Evolutionary conservation across 2,329 filamentous ascomycete species (phyloP).

Genomic region (Mycocentrospora acerina): DNA sequence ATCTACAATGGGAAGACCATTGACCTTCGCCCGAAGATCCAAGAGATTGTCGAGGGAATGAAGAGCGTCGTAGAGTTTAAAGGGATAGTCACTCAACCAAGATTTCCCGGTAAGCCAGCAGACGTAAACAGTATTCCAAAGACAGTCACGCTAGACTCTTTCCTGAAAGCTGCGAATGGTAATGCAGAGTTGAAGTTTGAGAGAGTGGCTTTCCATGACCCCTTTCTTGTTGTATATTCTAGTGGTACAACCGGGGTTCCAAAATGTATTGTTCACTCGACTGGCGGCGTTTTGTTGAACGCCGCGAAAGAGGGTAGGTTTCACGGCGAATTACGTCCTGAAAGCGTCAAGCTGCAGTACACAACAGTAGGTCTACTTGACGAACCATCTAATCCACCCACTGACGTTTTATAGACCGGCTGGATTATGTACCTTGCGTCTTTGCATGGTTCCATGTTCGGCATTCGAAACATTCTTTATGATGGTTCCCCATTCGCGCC

Average conservation of each 20-base stretch:
- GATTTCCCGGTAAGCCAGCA: constrained; percentile 60
- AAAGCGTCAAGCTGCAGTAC: constrained; percentile 57
- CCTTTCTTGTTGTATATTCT: constrained; percentile 75
- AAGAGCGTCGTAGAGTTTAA: constrained; percentile 60
- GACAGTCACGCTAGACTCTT: constrained; percentile 47
- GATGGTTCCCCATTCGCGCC: constrained; percentile 81
- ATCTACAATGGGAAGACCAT: constrained; percentile 77
- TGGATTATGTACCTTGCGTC: constrained; percentile 86
- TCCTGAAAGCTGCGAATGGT: constrained; percentile 43
- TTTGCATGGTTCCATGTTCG: constrained; percentile 60
- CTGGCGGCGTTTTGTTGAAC: constrained; percentile 65
- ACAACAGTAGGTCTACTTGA: constrained; percentile 47
- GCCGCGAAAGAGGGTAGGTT: constrained; percentile 61
- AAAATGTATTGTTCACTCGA: constrained; percentile 82
- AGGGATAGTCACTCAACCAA: constrained; percentile 64
- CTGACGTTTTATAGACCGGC: constrained; percentile 26
- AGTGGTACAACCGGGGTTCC: constrained; percentile 81
- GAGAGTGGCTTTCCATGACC: constrained; percentile 69
- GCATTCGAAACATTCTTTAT: constrained; percentile 69
- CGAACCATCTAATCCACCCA: not conserved
- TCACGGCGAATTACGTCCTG: constrained; percentile 50
- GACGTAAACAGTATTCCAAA: constrained; percentile 58
- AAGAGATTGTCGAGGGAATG: constrained; percentile 65
- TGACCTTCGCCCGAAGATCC: constrained; percentile 73
- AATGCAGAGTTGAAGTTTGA: constrained; percentile 54